Evolutionary conservation across 768 basidiomycete species (phyloP).

Genomic region (Boletus bicolor): DNA sequence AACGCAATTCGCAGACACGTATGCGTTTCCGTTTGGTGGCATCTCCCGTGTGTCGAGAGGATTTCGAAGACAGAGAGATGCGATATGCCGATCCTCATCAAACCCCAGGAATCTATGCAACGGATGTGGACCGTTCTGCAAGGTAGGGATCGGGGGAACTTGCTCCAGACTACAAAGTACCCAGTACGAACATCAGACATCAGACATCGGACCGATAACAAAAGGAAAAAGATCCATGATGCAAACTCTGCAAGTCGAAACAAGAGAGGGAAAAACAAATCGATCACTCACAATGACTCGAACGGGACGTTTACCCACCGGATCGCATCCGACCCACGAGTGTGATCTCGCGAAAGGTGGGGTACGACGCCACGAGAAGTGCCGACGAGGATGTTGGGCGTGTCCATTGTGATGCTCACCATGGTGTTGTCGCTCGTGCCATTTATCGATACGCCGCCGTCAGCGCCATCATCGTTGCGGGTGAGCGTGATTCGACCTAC

Average conservation of each 20-base stretch:
- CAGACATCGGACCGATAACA: neutral
- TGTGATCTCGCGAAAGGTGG: conserved; percentile 68
- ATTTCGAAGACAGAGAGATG: conserved; percentile 64
- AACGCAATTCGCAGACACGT: conserved; percentile 55
- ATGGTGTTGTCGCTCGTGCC: neutral
- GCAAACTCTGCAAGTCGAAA: neutral
- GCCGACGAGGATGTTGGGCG: conserved; percentile 58
- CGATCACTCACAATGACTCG: conserved; percentile 72
- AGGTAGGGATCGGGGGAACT: conserved; percentile 61
- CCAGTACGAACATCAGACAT: neutral
- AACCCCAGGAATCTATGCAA: conserved; percentile 69
- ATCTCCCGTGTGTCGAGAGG: conserved; percentile 61
- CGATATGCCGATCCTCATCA: conserved; percentile 41
- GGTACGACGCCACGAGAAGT: conserved; percentile 75
- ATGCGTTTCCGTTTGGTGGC: conserved; percentile 65
- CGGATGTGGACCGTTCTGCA: conserved; percentile 49
- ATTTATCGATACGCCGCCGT: neutral
- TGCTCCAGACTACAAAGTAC: conserved; percentile 54
- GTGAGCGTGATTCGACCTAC: conserved; percentile 19
- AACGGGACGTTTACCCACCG: conserved; percentile 71
- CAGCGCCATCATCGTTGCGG: neutral
- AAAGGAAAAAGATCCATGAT: neutral
- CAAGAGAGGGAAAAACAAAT: neutral
- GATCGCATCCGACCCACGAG: conserved; percentile 43
- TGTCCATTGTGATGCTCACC: conserved; percentile 42